Evolutionary conservation across 139 green algal genomes (phyloP).

Genomic region (Astrephomene gubernaculifera): DNA sequence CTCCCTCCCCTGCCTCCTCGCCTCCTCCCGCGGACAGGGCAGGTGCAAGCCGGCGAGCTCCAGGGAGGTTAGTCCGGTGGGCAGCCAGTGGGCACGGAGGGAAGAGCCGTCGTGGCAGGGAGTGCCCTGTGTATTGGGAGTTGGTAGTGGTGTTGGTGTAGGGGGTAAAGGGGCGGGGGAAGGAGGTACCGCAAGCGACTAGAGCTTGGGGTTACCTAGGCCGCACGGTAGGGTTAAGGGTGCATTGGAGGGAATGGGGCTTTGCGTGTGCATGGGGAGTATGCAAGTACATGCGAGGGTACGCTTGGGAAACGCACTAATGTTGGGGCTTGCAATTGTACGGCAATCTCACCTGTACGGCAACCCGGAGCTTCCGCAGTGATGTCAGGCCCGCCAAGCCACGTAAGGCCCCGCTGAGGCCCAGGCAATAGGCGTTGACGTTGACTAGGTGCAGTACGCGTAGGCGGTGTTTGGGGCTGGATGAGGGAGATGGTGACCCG

Average conservation of each 20-base stretch:
- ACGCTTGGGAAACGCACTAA: neutral
- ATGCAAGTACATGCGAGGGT: neutral
- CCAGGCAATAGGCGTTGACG: neutral
- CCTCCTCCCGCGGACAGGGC: neutral
- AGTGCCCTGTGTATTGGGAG: neutral
- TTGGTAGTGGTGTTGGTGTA: neutral
- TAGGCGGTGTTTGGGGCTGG: no score
- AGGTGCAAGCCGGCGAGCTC: slow-evolving; percentile 13
- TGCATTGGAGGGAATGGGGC: neutral
- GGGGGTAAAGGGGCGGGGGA: neutral
- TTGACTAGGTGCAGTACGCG: slow-evolving; percentile 13
- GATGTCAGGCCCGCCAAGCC: neutral
- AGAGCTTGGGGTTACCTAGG: neutral
- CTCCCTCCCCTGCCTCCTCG: neutral
- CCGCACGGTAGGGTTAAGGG: neutral
- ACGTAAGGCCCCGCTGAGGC: neutral
- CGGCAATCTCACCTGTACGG: neutral
- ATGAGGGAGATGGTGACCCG: no score
- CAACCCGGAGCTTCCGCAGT: neutral
- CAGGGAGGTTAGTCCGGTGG: neutral
- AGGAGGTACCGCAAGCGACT: neutral
- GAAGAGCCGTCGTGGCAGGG: neutral
- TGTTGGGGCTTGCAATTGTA: neutral
- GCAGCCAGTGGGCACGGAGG: slow-evolving; percentile 12
- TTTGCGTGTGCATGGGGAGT: neutral